A percentile compares a stretch with the other conserved stretches of the same genome.
Evolutionary conservation across 2,329 filamentous ascomycete species (phyloP).

Genomic region (Aspergillus ruber): DNA sequence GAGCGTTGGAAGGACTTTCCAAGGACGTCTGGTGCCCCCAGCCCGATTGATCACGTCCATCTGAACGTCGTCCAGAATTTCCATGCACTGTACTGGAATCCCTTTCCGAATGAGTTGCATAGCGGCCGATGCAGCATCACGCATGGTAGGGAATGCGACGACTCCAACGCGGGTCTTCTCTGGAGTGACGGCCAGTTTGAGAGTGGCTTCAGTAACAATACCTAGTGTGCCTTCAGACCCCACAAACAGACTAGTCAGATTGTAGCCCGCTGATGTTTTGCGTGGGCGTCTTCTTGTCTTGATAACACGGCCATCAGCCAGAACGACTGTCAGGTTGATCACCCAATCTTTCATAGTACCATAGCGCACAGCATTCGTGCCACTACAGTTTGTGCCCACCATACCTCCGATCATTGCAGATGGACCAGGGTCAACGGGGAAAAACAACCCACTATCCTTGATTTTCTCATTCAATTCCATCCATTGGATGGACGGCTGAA

Average conservation of each 20-base stretch:
- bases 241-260: conserved; percentile 62
- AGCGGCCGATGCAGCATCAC: conserved; percentile 58
- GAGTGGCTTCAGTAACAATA: conserved; percentile 62
- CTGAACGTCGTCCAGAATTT: conserved; percentile 55
- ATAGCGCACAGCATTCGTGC: conserved; percentile 57
- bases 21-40: conserved; percentile 50
- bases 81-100: conserved; percentile 62
- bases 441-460: conserved; percentile 72
- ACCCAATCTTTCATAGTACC: conserved; percentile 75
- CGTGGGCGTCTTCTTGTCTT: conserved; percentile 61
- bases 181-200: conserved; percentile 61
- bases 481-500: conserved; percentile 89
- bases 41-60: conserved; percentile 63
- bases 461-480: conserved; percentile 76
- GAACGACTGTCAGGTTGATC: conserved; percentile 62
- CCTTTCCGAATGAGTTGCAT: conserved; percentile 59
- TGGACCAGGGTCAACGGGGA: conserved; percentile 80
- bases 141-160: conserved; percentile 53
- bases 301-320: conserved; percentile 62
- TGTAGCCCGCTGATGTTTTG: conserved; percentile 67
- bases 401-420: conserved; percentile 53
- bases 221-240: conserved; percentile 67
- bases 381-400: conserved; percentile 62
- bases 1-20: conserved; percentile 35
- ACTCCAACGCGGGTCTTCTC: conserved; percentile 60